Evolutionary conservation across 2,329 filamentous ascomycete genomes (phyloP).

Genomic region (Cladosporium sphaerospermum): DNA sequence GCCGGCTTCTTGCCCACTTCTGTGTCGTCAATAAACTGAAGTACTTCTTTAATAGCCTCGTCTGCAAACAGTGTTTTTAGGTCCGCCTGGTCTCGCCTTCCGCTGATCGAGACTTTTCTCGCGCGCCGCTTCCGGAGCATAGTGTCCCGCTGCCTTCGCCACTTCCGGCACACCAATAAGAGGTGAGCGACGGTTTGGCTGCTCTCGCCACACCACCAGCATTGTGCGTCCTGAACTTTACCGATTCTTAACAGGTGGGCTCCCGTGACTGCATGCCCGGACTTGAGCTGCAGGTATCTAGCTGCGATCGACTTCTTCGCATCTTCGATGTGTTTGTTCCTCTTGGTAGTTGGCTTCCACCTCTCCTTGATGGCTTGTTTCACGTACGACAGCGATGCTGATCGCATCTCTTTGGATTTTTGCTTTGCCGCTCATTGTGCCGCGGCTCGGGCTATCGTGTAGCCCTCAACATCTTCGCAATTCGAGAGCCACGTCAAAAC

Average conservation of each 20-base stretch:
- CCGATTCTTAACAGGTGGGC: background rate
- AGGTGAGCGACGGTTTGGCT: background rate
- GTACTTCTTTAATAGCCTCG: too few relatives aligned
- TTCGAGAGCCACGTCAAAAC: slow-evolving; percentile 21
- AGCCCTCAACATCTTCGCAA: background rate
- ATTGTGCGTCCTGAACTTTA: background rate
- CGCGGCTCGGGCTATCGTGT: background rate
- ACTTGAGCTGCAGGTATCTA: background rate
- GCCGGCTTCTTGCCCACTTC: too few relatives aligned
- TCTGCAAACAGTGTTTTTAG: too few relatives aligned
- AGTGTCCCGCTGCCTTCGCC: slow-evolving; percentile 2
- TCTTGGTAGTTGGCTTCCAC: background rate
- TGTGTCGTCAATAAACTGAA: too few relatives aligned
- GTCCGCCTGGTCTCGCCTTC: slow-evolving; percentile 1
- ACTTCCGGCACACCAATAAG: slow-evolving; percentile 1
- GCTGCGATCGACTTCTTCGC: background rate
- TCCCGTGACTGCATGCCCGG: slow-evolving; percentile 2
- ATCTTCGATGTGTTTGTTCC: background rate
- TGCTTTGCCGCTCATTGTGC: background rate
- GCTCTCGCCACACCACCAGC: background rate
- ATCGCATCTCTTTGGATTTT: background rate
- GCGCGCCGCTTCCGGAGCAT: background rate
- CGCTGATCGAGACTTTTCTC: background rate
- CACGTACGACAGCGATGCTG: slow-evolving; percentile 2
- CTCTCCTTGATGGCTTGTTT: background rate